A percentile compares a stretch with the other conserved stretches of the same genome.
Evolutionary conservation across 805 yeast species (phyloP).

Genomic region (Candida verbasci): DNA sequence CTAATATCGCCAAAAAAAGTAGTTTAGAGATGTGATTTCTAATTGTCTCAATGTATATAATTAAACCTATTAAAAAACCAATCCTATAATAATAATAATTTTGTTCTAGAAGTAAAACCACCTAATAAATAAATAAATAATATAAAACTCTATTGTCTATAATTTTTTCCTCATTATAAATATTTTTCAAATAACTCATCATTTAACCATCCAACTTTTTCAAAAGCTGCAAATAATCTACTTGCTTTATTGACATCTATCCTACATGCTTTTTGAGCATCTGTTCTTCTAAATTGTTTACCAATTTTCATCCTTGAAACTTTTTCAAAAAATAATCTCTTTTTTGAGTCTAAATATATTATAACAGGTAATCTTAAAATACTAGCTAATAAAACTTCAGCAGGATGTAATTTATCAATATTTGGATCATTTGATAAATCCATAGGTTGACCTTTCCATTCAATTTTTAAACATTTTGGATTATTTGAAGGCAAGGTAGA

Average conservation of each 20-base stretch:
- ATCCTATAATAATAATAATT: too few relatives aligned
- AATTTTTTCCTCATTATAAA: conserved; percentile 4
- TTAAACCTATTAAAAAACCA: too few relatives aligned
- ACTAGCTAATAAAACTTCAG: conserved; percentile 82
- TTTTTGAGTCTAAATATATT: conserved; percentile 62
- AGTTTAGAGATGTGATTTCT: too few relatives aligned
- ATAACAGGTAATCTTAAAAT: conserved; percentile 85
- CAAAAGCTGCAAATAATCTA: conserved; percentile 83
- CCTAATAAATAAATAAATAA: neutral
- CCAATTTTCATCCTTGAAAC: conserved; percentile 67
- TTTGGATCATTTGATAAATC: conserved; percentile 78
- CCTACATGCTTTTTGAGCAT: conserved; percentile 96
- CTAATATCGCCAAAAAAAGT: too few relatives aligned
- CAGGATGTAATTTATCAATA: conserved; percentile 74
- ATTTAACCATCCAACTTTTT: conserved; percentile 86
- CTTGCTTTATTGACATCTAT: conserved; percentile 97
- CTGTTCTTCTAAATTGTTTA: conserved; percentile 89
- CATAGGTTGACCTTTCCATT: conserved; percentile 99
- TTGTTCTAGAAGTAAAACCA: conserved; percentile 3
- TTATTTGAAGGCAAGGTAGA: conserved; percentile 58
- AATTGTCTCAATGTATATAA: too few relatives aligned
- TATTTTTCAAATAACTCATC: conserved; percentile 59
- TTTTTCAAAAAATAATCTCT: conserved; percentile 85
- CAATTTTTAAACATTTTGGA: conserved; percentile 75
- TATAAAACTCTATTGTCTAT: too few relatives aligned